A percentile compares a stretch with the other conserved stretches of the same genome.
phyloP scores from a whole-genome alignment of 208 protist genomes.

The Acanthamoeba royreba region DNA sequence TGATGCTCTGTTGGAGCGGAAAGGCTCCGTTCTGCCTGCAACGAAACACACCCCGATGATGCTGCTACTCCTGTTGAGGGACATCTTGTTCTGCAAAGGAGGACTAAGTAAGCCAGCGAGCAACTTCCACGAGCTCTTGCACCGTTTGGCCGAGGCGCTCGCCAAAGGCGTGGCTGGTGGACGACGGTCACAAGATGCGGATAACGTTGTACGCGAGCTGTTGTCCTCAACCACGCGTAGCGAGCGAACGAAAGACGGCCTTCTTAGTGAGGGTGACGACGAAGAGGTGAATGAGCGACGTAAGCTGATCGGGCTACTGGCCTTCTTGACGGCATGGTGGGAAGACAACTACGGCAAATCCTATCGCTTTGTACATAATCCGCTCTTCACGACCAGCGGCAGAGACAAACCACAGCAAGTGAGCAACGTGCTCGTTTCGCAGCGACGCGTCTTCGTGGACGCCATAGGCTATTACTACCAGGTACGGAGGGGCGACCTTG shows the following conservation, averaged over 20 bases:
- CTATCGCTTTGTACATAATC: neutral
- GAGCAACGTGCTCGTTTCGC: neutral
- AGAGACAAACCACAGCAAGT: too few relatives aligned
- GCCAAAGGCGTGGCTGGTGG: neutral
- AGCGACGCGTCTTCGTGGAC: neutral
- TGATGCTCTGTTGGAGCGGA: neutral
- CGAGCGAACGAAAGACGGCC: neutral
- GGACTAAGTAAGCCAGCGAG: neutral
- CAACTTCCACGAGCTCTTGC: neutral
- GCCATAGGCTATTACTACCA: neutral
- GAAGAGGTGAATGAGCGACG: neutral
- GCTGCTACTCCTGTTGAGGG: neutral
- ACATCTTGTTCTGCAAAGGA: neutral
- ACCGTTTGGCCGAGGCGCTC: neutral
- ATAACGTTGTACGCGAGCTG: neutral
- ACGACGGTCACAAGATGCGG: neutral
- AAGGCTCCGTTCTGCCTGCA: neutral
- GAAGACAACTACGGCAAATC: neutral
- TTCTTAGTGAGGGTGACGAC: neutral
- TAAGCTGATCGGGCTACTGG: neutral
- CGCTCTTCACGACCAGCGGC: neutral
- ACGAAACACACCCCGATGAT: neutral
- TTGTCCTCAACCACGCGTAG: neutral
- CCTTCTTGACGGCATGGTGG: neutral
- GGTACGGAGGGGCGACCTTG: neutral